phyloP scores from a whole-genome alignment of 176 grass and related monocot genomes.

The Oryza rufipogon region DNA sequence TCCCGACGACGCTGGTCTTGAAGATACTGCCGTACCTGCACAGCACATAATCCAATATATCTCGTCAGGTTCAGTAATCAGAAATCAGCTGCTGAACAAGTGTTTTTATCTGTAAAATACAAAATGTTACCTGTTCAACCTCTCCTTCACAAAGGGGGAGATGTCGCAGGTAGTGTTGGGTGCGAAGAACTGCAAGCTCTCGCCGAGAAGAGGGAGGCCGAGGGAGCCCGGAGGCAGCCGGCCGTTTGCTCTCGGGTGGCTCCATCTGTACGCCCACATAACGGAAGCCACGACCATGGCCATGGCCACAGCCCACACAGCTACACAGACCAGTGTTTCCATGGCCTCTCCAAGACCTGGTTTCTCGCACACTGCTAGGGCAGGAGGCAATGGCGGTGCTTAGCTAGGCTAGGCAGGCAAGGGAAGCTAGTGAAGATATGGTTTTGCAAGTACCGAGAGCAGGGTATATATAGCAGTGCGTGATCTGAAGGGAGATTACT shows the following conservation, averaged over 20 bases:
- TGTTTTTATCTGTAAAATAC: too few relatives aligned
- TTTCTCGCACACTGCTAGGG: neutral
- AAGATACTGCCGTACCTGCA: slow-evolving; percentile 57
- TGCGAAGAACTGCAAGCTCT: slow-evolving; percentile 66
- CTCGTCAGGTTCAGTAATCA: neutral
- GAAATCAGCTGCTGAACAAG: neutral
- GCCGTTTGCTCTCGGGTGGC: slow-evolving; percentile 53
- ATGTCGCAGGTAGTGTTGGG: slow-evolving; percentile 59
- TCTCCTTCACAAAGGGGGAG: slow-evolving; percentile 65
- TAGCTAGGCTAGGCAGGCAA: slow-evolving; percentile 17
- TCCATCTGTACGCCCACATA: slow-evolving; percentile 59
- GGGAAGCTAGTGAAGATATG: slow-evolving; percentile 49
- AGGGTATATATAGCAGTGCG: slow-evolving; percentile 9
- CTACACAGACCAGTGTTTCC: slow-evolving; percentile 25
- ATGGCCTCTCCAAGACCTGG: slow-evolving; percentile 21
- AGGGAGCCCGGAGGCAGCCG: slow-evolving; percentile 68
- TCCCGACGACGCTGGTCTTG: slow-evolving; percentile 77
- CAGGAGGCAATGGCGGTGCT: slow-evolving; percentile 18
- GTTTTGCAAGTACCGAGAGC: slow-evolving; percentile 38
- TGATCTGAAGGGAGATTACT: slow-evolving; percentile 5
- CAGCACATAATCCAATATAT: neutral
- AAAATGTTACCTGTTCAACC: slow-evolving; percentile 38
- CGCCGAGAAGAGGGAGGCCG: slow-evolving; percentile 65
- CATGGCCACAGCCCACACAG: slow-evolving; percentile 30
- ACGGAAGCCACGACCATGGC: slow-evolving; percentile 30